Conservation (phyloP, 176 grass and related monocot genomes). For the Hordeum vulgare region DNA sequence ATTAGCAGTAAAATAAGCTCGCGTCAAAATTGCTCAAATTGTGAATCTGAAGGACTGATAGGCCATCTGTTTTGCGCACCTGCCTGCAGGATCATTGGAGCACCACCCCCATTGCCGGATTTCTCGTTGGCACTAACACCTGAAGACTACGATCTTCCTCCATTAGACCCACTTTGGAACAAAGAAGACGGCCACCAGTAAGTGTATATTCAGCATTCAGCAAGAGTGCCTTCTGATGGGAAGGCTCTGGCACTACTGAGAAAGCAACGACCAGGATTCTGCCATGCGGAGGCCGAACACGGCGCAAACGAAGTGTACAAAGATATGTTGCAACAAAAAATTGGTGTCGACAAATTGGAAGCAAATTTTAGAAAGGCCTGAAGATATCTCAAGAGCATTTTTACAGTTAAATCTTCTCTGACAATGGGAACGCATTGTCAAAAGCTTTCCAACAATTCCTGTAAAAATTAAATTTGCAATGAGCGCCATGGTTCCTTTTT, state of each 20-base stretch:
- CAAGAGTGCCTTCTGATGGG: constrained; percentile 10
- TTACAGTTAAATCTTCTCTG: constrained; percentile 39
- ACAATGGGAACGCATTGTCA: constrained; percentile 26
- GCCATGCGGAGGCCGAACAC: constrained; percentile 12
- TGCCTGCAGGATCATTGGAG: constrained; percentile 56
- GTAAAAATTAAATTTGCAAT: neutral
- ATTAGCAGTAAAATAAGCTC: neutral
- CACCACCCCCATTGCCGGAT: constrained; percentile 78
- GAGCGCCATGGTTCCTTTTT: neutral
- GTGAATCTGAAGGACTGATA: constrained; percentile 6
- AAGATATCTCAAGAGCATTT: constrained; percentile 43
- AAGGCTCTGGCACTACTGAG: neutral
- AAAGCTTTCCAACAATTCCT: constrained; percentile 9
- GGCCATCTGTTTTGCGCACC: constrained; percentile 11
- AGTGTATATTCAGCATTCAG: neutral
- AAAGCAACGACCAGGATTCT: constrained; percentile 4
- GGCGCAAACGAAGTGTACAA: constrained; percentile 30
- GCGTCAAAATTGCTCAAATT: neutral
- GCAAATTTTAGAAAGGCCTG: constrained; percentile 26
- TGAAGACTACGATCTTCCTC: constrained; percentile 86
- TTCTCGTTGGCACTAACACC: constrained; percentile 83
- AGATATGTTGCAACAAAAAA: constrained; percentile 11
- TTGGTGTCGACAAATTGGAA: neutral
- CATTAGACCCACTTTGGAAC: constrained; percentile 61
- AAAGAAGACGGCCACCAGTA: constrained; percentile 36